A percentile compares a stretch with the other conserved stretches of the same genome.
These are phyloP conservation scores for Penicillium paradoxum DNA, from an alignment of 495 filamentous ascomycete genomes.

Conservation along the genomic window DNA sequence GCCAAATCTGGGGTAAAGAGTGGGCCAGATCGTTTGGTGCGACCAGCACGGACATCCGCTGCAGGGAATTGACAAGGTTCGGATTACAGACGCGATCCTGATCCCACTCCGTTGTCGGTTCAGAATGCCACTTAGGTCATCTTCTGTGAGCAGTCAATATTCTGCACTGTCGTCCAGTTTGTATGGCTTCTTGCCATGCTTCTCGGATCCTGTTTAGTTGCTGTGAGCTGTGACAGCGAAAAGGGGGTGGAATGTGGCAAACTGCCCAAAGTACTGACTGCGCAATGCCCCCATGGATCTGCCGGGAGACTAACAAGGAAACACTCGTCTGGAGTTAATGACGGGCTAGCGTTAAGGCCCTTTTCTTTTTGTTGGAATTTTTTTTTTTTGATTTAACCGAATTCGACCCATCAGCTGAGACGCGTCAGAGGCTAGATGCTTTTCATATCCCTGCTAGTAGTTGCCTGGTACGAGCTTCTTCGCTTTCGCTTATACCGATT, in stretches of 20 bases:
- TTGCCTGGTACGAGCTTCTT: constrained; percentile 15
- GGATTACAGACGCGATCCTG: constrained; percentile 6
- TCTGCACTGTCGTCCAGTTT: not conserved
- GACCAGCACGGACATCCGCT: constrained; percentile 38
- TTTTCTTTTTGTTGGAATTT: not conserved
- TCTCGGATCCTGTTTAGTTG: not conserved
- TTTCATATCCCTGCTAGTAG: constrained; percentile 20
- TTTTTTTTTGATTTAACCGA: constrained; percentile 4
- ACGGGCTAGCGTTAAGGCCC: not conserved
- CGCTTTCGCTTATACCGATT: not conserved
- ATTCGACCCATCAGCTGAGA: constrained; percentile 19
- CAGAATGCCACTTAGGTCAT: no score
- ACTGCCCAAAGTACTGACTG: constrained; percentile 9
- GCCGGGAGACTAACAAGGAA: constrained; percentile 23
- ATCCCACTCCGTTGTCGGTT: no score
- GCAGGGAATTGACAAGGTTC: constrained; percentile 29
- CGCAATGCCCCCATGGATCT: constrained; percentile 18
- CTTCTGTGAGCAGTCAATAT: not conserved
- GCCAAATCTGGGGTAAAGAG: constrained; percentile 40
- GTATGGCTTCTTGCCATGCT: not conserved
- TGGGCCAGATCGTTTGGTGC: constrained; percentile 38
- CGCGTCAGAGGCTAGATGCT: constrained; percentile 8
- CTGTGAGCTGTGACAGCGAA: not conserved
- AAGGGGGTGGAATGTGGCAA: constrained; percentile 18
- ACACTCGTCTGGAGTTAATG: constrained; percentile 7